phyloP scores from a whole-genome alignment of 352 stramenopile species.

The Lagenidium giganteum region DNA sequence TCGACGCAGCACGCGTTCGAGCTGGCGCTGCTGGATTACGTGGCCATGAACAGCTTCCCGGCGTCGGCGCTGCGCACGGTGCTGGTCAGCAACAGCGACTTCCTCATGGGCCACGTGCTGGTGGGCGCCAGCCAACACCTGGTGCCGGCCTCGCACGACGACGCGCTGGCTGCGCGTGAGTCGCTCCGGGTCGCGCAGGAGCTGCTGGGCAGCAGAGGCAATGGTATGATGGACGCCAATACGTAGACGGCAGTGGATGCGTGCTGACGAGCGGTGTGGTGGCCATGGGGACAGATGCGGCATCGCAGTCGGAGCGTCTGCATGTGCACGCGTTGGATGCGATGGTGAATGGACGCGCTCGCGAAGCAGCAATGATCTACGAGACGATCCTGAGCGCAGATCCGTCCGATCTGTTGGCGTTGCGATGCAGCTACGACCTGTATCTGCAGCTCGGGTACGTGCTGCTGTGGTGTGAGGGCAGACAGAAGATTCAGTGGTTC shows the following conservation, averaged over 20 bases:
- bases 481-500: too few species aligned
- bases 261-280: too few species aligned
- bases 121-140: slow-evolving; percentile 72
- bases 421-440: slow-evolving; percentile 76
- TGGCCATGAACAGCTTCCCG: slow-evolving; percentile 74
- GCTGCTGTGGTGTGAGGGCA: too few species aligned
- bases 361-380: slow-evolving; percentile 66
- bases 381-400: slow-evolving; percentile 76
- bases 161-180: slow-evolving; percentile 42
- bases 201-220: not conserved
- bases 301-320: too few species aligned
- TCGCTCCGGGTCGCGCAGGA: slow-evolving; percentile 34
- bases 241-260: too few species aligned
- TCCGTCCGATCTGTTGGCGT: slow-evolving; percentile 58
- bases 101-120: slow-evolving; percentile 83
- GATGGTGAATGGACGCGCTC: slow-evolving; percentile 58
- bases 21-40: slow-evolving; percentile 72
- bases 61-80: slow-evolving; percentile 72
- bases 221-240: slow-evolving; percentile 6
- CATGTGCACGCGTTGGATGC: slow-evolving; percentile 69
- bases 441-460: slow-evolving; percentile 73
- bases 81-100: slow-evolving; percentile 46
- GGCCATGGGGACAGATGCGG: too few species aligned
- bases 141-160: slow-evolving; percentile 53
- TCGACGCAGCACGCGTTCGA: slow-evolving; percentile 74